phyloP scores from a whole-genome alignment of 352 stramenopile species.

The Phytophthora ohioensis region DNA sequence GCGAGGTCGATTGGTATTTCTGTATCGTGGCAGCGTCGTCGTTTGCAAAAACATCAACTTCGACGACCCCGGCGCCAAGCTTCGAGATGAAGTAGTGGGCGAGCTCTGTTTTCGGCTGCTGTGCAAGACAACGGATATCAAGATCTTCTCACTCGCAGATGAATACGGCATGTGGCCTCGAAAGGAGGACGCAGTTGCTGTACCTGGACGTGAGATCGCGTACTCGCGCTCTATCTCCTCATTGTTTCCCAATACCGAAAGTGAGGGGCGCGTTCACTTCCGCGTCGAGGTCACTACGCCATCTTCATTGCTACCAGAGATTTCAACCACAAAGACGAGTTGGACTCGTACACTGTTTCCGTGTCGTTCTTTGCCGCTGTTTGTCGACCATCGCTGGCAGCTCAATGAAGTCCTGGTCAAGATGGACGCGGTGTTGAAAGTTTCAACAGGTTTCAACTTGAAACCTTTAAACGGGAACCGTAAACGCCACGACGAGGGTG shows the following conservation, averaged over 20 bases:
- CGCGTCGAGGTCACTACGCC: background rate
- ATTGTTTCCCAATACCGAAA: slow-evolving; percentile 6
- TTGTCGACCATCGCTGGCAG: slow-evolving; percentile 2
- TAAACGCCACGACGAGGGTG: background rate
- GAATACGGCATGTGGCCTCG: too few relatives aligned
- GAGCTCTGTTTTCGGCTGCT: background rate
- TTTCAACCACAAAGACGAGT: background rate
- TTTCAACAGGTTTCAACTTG: too few relatives aligned
- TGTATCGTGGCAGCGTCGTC: slow-evolving; percentile 4
- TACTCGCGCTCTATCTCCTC: slow-evolving; percentile 7
- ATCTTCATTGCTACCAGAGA: background rate
- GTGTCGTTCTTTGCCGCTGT: slow-evolving; percentile 1
- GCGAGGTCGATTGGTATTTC: slow-evolving; percentile 9
- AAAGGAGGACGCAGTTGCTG: too few relatives aligned
- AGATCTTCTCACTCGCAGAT: slow-evolving; percentile 8
- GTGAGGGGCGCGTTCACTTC: slow-evolving; percentile 14
- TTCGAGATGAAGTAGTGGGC: slow-evolving; percentile 8
- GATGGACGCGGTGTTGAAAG: too few relatives aligned
- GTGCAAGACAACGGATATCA: slow-evolving; percentile 4
- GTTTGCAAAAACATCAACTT: slow-evolving; percentile 3
- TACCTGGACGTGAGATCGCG: background rate
- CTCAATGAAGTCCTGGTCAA: slow-evolving; percentile 5
- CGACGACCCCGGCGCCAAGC: background rate
- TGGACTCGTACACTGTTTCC: background rate
- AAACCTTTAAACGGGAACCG: slow-evolving; percentile 1